Conservation (phyloP, 495 filamentous ascomycete species). For the Podospora comata region DNA sequence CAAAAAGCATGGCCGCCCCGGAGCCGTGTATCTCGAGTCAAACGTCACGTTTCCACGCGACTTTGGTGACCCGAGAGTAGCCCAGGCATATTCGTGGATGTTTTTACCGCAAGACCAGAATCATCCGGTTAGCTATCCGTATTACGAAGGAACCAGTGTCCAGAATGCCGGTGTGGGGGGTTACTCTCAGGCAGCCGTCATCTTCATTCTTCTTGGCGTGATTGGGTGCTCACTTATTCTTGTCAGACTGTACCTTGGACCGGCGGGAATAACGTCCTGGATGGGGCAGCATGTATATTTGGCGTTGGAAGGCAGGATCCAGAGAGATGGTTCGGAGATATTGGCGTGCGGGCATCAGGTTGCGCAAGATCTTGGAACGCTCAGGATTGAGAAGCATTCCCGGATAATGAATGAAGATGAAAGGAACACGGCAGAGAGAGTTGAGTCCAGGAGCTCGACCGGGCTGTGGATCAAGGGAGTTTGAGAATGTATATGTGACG, state of each 20-base stretch:
- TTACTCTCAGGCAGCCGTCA: neutral
- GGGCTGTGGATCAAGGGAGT: no score
- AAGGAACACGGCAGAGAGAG: no score
- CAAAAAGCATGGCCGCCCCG: no score
- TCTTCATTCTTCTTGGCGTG: neutral
- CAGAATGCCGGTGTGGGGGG: neutral
- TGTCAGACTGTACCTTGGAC: conserved; percentile 1
- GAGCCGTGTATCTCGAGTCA: no score
- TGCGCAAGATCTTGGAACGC: neutral
- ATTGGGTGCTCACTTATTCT: neutral
- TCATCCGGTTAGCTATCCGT: neutral
- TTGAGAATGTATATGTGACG: no score
- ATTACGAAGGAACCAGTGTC: neutral
- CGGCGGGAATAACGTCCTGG: conserved; percentile 11
- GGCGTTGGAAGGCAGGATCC: conserved; percentile 8
- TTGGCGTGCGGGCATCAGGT: conserved; percentile 7
- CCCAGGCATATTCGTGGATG: neutral
- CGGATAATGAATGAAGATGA: no score
- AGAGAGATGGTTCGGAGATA: neutral
- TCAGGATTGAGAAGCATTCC: neutral
- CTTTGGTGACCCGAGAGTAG: no score
- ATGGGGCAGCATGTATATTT: conserved; percentile 19
- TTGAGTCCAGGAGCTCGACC: no score
- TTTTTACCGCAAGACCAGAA: neutral
- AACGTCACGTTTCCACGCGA: neutral